Conservation (phyloP, 306 rosid species). For the Potentilla sterilis region DNA sequence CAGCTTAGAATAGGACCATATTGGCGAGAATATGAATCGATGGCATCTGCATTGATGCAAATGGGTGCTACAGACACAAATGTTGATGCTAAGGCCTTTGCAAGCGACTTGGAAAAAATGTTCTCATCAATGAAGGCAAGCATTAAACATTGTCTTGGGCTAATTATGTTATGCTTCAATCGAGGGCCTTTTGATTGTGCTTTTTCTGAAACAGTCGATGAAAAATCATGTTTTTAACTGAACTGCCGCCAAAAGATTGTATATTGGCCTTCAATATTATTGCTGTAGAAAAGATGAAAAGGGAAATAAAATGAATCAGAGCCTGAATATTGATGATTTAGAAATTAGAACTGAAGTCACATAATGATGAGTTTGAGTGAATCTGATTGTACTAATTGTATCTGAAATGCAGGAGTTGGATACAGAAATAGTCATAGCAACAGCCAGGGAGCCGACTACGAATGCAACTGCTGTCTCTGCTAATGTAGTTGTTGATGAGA, state of each 20-base stretch:
- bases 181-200: too few relatives aligned
- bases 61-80: constrained; percentile 87
- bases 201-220: background rate
- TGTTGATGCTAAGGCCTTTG: constrained; percentile 68
- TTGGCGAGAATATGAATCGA: constrained; percentile 88
- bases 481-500: constrained; percentile 76
- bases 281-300: background rate
- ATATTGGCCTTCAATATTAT: background rate
- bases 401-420: constrained; percentile 74
- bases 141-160: background rate
- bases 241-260: background rate
- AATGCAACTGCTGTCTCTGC: constrained; percentile 76
- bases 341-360: background rate
- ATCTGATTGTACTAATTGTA: constrained; percentile 15
- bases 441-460: constrained; percentile 54
- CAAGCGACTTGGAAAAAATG: constrained; percentile 75
- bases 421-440: constrained; percentile 79
- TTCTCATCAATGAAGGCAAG: constrained; percentile 86
- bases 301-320: background rate
- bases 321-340: background rate
- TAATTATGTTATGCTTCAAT: constrained; percentile 8
- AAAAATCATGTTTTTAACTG: background rate
- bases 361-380: background rate
- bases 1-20: too few relatives aligned
- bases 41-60: constrained; percentile 91